A percentile compares a stretch with the other conserved stretches of the same genome.
These are phyloP conservation scores for Alternaria sp. DNA, from an alignment of 2,329 filamentous ascomycete genomes.

Conservation along the genomic window DNA sequence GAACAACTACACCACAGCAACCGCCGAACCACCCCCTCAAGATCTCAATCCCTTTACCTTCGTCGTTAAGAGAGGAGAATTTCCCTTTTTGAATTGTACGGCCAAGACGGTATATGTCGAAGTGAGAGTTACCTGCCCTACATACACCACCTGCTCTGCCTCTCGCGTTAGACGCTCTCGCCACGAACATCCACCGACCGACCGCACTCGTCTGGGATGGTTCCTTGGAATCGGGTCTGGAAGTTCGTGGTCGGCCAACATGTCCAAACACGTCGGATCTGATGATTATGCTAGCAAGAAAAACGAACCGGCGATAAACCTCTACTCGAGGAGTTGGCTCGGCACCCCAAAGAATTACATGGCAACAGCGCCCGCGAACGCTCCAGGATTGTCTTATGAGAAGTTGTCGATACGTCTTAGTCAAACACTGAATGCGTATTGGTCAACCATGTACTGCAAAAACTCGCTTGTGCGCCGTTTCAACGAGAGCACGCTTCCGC, in stretches of 20 bases:
- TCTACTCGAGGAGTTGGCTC: no score
- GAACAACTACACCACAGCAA: not conserved
- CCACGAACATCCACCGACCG: not conserved
- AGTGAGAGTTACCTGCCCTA: not conserved
- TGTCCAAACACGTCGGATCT: no score
- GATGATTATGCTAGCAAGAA: no score
- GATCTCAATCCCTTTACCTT: not conserved
- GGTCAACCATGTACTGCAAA: not conserved
- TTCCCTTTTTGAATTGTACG: not conserved
- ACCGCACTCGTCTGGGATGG: not conserved
- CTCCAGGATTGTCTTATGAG: no score
- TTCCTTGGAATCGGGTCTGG: no score
- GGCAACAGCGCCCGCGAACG: no score
- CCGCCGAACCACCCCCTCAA: rapidly evolving
- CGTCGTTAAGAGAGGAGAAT: rapidly evolving
- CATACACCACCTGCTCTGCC: not conserved
- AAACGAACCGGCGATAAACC: no score
- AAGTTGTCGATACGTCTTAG: not conserved
- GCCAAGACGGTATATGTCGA: not conserved
- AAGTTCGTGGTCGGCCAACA: no score
- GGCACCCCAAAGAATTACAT: no score
- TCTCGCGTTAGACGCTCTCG: not conserved
- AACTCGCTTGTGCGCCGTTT: not conserved
- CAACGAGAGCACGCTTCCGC: rapidly evolving
- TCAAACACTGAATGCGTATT: not conserved